phyloP scores from a whole-genome alignment of 164 flowering plant genomes.

The Sextonia rubra region DNA sequence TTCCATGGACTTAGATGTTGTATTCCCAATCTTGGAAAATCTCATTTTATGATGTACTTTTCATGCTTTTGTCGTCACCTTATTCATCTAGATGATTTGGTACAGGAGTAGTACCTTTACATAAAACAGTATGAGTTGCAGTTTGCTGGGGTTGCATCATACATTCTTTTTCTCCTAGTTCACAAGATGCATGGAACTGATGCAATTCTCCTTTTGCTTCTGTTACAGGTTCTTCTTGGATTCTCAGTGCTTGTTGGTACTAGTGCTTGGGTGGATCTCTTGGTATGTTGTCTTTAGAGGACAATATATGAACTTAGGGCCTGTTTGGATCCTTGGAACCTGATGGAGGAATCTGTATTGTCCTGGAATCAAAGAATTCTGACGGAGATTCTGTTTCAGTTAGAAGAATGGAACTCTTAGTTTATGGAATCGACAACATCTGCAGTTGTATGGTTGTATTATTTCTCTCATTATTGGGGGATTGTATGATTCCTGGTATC shows the following conservation, averaged over 20 bases:
- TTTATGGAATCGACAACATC: neutral
- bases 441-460: neutral
- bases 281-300: conserved; percentile 40
- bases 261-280: conserved; percentile 97
- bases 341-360: no score
- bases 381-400: no score
- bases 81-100: no score
- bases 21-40: no score
- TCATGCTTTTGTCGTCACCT: no score
- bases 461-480: neutral
- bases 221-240: conserved; percentile 86
- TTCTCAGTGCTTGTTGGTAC: conserved; percentile 95
- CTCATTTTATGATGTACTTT: no score
- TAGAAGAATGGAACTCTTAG: neutral
- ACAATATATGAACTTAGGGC: no score
- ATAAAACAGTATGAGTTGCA: neutral
- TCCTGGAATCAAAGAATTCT: no score
- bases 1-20: no score
- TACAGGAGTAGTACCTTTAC: no score
- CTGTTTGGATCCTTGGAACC: no score
- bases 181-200: neutral
- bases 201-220: neutral
- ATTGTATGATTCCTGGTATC: neutral
- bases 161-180: neutral
- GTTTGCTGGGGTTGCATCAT: neutral